These are phyloP conservation scores for Silene coronaria DNA, from an alignment of 179 eudicot species.

Conservation along the genomic window DNA sequence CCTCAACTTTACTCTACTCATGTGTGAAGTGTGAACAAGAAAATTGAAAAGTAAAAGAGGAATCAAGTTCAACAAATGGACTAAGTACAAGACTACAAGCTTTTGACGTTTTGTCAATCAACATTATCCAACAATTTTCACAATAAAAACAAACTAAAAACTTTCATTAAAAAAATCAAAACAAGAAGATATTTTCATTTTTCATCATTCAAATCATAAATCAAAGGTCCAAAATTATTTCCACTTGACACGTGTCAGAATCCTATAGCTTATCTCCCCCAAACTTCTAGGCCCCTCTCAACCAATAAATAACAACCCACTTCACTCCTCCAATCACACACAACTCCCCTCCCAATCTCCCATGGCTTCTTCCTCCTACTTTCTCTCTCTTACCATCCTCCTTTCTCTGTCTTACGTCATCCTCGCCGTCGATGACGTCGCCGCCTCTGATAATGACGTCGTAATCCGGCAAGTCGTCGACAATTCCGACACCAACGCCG, in stretches of 20 bases:
- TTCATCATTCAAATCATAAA: too few species aligned
- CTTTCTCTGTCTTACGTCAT: constrained; percentile 24
- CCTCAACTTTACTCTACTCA: too few species aligned
- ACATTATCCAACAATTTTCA: too few species aligned
- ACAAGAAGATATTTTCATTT: neutral
- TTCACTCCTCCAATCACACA: neutral
- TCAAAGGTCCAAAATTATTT: neutral
- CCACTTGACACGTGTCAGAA: neutral
- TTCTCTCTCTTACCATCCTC: neutral
- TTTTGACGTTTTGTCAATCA: too few species aligned
- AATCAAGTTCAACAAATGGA: too few species aligned
- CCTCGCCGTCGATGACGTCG: constrained; percentile 16
- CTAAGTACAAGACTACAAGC: too few species aligned
- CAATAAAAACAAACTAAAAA: too few species aligned
- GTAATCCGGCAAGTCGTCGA: constrained; percentile 62
- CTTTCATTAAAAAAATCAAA: neutral
- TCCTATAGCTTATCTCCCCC: neutral
- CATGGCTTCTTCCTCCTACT: constrained; percentile 23
- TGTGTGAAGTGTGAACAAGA: too few species aligned
- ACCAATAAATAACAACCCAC: constrained; percentile 9
- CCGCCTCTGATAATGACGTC: constrained; percentile 29
- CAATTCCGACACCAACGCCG: neutral
- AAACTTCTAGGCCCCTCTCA: constrained; percentile 11
- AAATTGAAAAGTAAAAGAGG: too few species aligned
- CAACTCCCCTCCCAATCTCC: neutral